A percentile compares a stretch with the other conserved stretches of the same genome.
These are phyloP conservation scores for Lenwebbia sp. DNA, from an alignment of 345 rosid genomes.

Conservation along the genomic window DNA sequence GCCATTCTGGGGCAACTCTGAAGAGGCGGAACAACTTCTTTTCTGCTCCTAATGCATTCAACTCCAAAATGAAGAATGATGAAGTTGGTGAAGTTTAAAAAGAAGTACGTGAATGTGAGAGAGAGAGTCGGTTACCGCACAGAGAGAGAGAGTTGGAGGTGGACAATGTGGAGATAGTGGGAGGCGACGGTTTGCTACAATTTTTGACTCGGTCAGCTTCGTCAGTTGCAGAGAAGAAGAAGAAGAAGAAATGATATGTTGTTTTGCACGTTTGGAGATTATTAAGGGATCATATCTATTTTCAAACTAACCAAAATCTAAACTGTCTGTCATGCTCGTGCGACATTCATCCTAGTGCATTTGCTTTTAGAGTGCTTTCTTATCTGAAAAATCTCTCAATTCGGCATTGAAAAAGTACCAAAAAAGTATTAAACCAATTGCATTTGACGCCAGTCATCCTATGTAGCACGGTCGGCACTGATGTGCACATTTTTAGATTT, in stretches of 20 bases:
- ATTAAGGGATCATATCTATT: neutral
- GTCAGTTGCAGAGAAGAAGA: neutral
- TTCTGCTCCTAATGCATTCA: neutral
- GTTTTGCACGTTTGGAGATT: neutral
- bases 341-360: neutral
- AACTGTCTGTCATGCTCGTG: neutral
- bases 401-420: neutral
- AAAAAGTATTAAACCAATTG: no score
- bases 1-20: neutral
- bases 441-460: no score
- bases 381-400: neutral
- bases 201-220: slow-evolving; percentile 3
- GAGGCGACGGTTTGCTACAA: neutral
- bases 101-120: neutral
- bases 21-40: neutral
- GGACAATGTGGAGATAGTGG: slow-evolving; percentile 18
- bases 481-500: no score
- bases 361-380: neutral
- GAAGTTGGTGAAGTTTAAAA: neutral
- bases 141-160: slow-evolving; percentile 1
- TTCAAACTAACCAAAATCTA: neutral
- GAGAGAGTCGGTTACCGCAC: neutral
- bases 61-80: neutral
- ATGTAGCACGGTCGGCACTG: no score
- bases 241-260: neutral